These are phyloP conservation scores for Sinapis alba DNA, from an alignment of 441 rosid species.

Conservation along the genomic window DNA sequence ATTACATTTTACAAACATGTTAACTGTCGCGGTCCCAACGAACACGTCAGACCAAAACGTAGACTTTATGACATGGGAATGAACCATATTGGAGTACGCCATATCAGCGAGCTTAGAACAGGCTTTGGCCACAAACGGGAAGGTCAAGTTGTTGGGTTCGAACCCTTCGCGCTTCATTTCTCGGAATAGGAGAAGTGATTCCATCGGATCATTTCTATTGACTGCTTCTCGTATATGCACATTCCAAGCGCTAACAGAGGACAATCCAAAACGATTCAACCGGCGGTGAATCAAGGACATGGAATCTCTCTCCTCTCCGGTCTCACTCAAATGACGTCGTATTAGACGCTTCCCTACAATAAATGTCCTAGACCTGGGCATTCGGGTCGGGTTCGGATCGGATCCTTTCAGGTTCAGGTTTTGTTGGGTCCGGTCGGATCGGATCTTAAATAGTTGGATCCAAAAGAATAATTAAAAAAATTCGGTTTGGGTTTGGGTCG, in stretches of 20 bases:
- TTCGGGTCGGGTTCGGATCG: too few species aligned
- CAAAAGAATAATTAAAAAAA: too few species aligned
- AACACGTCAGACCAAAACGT: conserved; percentile 46
- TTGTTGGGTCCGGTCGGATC: too few species aligned
- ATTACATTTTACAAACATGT: conserved; percentile 51
- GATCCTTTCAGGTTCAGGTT: too few species aligned
- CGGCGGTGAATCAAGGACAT: conserved; percentile 31
- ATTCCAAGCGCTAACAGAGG: conserved; percentile 45
- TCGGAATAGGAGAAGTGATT: conserved; percentile 52
- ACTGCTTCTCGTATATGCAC: conserved; percentile 53
- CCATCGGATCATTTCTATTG: conserved; percentile 34
- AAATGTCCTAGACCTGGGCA: too few species aligned
- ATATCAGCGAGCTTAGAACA: conserved; percentile 50
- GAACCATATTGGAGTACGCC: conserved; percentile 41
- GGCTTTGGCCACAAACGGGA: conserved; percentile 68
- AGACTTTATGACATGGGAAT: conserved; percentile 53
- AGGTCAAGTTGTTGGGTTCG: conserved; percentile 59
- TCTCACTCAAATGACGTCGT: neutral
- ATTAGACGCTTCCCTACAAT: neutral
- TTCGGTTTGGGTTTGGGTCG: too few species aligned
- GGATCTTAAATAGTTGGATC: too few species aligned
- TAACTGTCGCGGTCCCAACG: conserved; percentile 55
- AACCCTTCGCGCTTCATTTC: conserved; percentile 51
- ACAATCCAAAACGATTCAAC: conserved; percentile 25
- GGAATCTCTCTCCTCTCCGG: conserved; percentile 20